Base-by-base conservation (phyloP, 2,329 filamentous ascomycete species). In the Neopestalotiopsis clavispora region DNA sequence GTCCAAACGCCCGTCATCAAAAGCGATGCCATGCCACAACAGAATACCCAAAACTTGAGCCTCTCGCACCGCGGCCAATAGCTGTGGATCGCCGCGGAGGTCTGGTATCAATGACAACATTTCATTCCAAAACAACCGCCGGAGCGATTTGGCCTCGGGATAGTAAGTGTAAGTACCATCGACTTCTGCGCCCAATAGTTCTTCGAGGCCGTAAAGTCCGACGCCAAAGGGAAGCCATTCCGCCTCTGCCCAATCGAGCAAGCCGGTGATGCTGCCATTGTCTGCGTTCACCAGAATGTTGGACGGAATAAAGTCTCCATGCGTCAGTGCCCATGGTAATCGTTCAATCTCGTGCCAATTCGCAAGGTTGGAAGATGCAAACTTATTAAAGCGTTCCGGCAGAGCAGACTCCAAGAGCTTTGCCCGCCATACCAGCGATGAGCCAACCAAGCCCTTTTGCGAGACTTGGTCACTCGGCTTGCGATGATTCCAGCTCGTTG, bases 181-280 rank as follows among this genome's bases (percentile, higher is more conserved):
- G 10, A 73, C 75, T n/a, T 84, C 74, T 68, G 81, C 79, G 0
- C 89, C 88, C 0, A 92, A 78, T 1, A 91, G 74, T 75, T 89
- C 84, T 74, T 91, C 89, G 0, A 91, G 76, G 0, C 89, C 89
- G 72, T 90, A 91, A 58, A 90, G 76, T 32, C 85, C 86, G 3
- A 86, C 80, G 0, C 89, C 90, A 72, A 90, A 89, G 0, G 89
- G 89, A 9, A 90, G 75, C 69, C 80, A 84, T 74, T 91, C 89
- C 0, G 85, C 88, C 74, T 92, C 90, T 0, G 87, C 87, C 90
- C 89, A 92, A 74, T 92, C 90, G 0, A 92, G 81, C 1, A 91
- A 69, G 1, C 89, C 90, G 0, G 74, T 80, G 7, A 91, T 74
- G 2, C 72, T 67, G 66, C 85, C 86, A 0, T 81, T 81, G 1